A percentile compares a stretch with the other conserved stretches of the same genome.
Conservation (phyloP, 352 stramenopile species). For the Phytophthora ohioensis region DNA sequence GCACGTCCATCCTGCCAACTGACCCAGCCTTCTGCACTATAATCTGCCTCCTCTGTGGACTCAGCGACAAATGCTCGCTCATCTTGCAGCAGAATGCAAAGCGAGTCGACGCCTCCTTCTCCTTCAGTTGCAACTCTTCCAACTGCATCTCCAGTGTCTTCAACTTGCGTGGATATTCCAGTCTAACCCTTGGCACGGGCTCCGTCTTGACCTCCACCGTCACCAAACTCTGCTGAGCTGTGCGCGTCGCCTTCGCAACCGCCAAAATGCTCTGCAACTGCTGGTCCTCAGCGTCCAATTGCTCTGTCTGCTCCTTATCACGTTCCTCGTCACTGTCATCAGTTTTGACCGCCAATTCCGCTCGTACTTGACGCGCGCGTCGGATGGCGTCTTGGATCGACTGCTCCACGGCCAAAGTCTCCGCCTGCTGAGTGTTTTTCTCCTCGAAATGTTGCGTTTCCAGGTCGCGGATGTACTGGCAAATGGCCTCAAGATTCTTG, state of each 20-base stretch:
- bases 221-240: conserved; percentile 2
- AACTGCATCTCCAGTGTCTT: conserved; percentile 55
- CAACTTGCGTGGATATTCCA: conserved; percentile 63
- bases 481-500: conserved; percentile 43
- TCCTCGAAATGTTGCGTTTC: conserved; percentile 4
- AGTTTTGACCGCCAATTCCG: conserved; percentile 10
- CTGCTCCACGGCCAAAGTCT: conserved; percentile 39
- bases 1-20: conserved; percentile 10
- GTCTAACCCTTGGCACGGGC: conserved; percentile 1
- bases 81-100: conserved; percentile 62
- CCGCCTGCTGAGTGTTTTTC: conserved; percentile 20
- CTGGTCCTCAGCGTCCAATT: conserved; percentile 3
- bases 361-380: conserved; percentile 48
- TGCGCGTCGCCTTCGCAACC: conserved; percentile 41
- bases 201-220: conserved; percentile 4
- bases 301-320: background rate
- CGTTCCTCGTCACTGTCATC: conserved; percentile 2
- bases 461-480: conserved; percentile 31
- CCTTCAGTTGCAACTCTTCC: conserved; percentile 37
- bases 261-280: conserved; percentile 39
- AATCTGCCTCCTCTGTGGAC: conserved; percentile 17
- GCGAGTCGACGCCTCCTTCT: conserved; percentile 49
- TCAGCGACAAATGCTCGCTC: conserved; percentile 56
- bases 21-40: conserved; percentile 10
- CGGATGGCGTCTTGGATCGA: conserved; percentile 61